Percentiles rank a stretch among this genome's conserved stretches.
Evolutionary conservation across 306 rosid genomes (phyloP).

Genomic region (Sindora glabra): DNA sequence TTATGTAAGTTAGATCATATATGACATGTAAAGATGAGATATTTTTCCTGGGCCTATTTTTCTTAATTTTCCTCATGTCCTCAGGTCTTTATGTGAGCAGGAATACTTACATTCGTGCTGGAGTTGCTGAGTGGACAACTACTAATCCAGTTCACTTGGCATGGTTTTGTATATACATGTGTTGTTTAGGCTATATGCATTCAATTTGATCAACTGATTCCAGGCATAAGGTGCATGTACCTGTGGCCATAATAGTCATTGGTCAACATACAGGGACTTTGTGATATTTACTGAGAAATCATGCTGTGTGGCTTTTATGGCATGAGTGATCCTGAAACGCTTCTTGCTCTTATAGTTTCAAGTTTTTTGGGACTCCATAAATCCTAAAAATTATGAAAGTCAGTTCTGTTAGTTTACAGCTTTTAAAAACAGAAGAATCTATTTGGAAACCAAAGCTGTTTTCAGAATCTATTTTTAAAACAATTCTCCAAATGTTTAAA

Average conservation of each 20-base stretch:
- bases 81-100: constrained; percentile 91
- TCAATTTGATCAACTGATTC: no score
- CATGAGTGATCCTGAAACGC: not conserved
- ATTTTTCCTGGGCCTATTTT: not conserved
- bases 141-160: constrained; percentile 93
- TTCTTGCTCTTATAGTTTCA: not conserved
- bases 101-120: constrained; percentile 87
- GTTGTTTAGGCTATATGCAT: not conserved
- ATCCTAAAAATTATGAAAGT: not conserved
- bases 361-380: not conserved
- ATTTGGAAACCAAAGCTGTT: no score
- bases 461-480: no score
- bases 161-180: constrained; percentile 18
- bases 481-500: no score
- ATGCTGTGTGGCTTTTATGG: not conserved
- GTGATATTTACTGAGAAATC: not conserved
- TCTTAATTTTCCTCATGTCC: constrained; percentile 17
- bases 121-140: constrained; percentile 88
- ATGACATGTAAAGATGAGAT: not conserved
- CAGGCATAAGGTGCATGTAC: constrained; percentile 11
- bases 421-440: no score
- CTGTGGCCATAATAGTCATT: not conserved
- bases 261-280: not conserved
- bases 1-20: not conserved
- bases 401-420: no score